A percentile compares a stretch with the other conserved stretches of the same genome.
These are phyloP conservation scores for Xylaria sp. DNA, from an alignment of 495 filamentous ascomycete genomes.

Conservation along the genomic window DNA sequence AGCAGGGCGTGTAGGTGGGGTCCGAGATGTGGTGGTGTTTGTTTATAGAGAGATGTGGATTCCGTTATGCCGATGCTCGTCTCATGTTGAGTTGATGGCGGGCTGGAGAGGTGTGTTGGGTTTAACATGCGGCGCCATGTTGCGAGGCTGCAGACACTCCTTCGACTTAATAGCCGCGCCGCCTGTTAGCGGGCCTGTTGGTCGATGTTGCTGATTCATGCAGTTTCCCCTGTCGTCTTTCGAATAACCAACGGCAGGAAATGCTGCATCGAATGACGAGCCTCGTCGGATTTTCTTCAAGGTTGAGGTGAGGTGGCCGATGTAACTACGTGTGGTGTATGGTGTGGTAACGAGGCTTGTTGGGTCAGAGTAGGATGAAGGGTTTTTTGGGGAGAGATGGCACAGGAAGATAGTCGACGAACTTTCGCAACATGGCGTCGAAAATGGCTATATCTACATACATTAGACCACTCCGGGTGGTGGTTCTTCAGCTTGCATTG, in stretches of 20 bases:
- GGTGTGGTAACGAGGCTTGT: slow-evolving; percentile 1
- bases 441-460: slow-evolving; percentile 39
- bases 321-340: slow-evolving; percentile 4
- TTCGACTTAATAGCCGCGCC: not conserved
- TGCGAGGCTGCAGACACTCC: not conserved
- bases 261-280: not conserved
- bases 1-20: slow-evolving; percentile 11
- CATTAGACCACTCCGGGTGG: slow-evolving; percentile 71
- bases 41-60: not conserved
- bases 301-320: not conserved
- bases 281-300: not conserved
- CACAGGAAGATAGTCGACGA: not conserved
- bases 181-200: not conserved
- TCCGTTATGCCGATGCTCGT: not conserved
- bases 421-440: slow-evolving; percentile 20
- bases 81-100: not conserved
- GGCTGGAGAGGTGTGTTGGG: not conserved
- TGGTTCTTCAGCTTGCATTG: slow-evolving; percentile 64
- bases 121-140: not conserved
- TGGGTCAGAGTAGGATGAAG: not conserved
- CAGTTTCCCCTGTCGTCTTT: not conserved
- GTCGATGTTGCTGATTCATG: not conserved
- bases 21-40: not conserved
- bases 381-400: not conserved
- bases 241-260: not conserved